These are phyloP conservation scores for Penicillium frequentans DNA, from an alignment of 2,329 filamentous ascomycete genomes.

Conservation along the genomic window DNA sequence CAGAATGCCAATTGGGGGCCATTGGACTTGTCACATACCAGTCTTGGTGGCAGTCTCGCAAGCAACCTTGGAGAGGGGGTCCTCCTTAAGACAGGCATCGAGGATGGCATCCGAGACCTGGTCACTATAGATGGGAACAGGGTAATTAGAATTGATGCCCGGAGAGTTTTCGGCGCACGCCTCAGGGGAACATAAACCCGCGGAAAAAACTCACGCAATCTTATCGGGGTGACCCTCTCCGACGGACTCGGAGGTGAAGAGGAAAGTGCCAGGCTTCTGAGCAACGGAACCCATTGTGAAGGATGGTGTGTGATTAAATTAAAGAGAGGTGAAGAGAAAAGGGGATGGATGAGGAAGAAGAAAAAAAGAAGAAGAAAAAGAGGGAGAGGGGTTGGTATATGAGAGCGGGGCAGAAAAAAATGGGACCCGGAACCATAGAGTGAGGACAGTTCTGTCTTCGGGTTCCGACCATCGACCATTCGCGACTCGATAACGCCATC, in stretches of 20 bases:
- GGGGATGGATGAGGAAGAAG: conserved; percentile 24
- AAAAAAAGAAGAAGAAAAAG: conserved; percentile 26
- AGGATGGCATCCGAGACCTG: conserved; percentile 98
- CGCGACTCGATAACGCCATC: background rate
- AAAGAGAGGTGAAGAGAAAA: conserved; percentile 18
- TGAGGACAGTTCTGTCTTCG: background rate
- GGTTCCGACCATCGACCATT: background rate
- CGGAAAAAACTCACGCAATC: conserved; percentile 65
- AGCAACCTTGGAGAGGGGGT: conserved; percentile 96
- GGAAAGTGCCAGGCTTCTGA: conserved; percentile 64
- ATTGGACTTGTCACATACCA: conserved; percentile 53
- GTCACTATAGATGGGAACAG: conserved; percentile 55
- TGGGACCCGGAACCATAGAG: background rate
- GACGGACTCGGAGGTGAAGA: conserved; percentile 89
- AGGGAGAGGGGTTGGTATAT: conserved; percentile 18
- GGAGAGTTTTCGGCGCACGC: background rate
- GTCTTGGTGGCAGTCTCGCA: conserved; percentile 99
- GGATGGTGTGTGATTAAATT: conserved; percentile 12
- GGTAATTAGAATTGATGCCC: conserved; percentile 12
- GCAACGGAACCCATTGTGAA: conserved; percentile 62
- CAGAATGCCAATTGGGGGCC: conserved; percentile 2
- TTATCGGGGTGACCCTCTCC: conserved; percentile 93
- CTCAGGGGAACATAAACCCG: background rate
- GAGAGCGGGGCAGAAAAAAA: conserved; percentile 4
- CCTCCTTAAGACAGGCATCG: conserved; percentile 92